Conservation (phyloP, 441 rosid genomes). For the Croton setiger region DNA sequence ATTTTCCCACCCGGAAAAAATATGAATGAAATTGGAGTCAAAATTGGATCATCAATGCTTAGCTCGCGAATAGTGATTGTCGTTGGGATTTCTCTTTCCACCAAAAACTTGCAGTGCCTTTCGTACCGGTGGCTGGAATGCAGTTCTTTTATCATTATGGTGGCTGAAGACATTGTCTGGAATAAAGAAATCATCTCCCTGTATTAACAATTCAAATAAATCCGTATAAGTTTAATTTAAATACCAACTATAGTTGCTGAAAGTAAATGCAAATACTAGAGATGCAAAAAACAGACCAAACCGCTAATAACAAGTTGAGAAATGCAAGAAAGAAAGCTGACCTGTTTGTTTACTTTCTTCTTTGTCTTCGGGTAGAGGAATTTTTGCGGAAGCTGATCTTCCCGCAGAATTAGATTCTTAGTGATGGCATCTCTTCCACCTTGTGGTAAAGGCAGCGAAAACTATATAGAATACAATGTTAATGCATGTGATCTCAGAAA, state of each 20-base stretch:
- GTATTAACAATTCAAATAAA: neutral
- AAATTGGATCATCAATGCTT: constrained; percentile 35
- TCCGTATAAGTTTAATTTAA: neutral
- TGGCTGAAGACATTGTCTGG: constrained; percentile 57
- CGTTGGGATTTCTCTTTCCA: constrained; percentile 92
- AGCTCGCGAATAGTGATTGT: constrained; percentile 80
- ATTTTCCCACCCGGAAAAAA: neutral
- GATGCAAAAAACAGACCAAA: neutral
- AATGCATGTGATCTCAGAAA: neutral
- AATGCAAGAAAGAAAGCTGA: constrained; percentile 18
- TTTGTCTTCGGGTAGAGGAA: constrained; percentile 72
- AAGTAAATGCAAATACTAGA: neutral
- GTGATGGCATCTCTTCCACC: constrained; percentile 88
- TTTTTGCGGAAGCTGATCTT: constrained; percentile 93
- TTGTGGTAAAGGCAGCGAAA: constrained; percentile 80
- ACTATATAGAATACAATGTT: constrained; percentile 37
- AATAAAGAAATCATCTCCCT: constrained; percentile 64
- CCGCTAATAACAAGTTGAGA: neutral
- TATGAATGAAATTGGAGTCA: neutral
- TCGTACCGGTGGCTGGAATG: constrained; percentile 79
- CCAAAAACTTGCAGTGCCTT: constrained; percentile 80
- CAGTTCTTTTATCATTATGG: constrained; percentile 55
- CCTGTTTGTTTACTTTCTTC: constrained; percentile 71
- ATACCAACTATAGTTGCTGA: neutral
- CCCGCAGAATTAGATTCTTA: constrained; percentile 74